Evolutionary conservation across 257 asterid species (phyloP).

Genomic region (Salvia rosmarinus): DNA sequence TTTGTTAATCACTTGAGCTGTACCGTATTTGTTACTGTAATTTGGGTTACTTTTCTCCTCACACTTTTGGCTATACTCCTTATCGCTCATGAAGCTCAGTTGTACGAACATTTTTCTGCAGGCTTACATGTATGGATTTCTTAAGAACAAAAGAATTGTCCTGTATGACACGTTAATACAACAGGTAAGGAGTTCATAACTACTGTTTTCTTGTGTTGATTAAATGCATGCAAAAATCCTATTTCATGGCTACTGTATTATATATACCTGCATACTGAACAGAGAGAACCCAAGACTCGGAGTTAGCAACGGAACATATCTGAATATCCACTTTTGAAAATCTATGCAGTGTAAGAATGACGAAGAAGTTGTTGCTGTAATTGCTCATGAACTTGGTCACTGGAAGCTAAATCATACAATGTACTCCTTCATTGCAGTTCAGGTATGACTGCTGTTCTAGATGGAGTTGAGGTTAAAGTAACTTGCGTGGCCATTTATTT

Average conservation of each 20-base stretch:
- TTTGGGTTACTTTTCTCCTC: slow-evolving; percentile 20
- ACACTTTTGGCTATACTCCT: slow-evolving; percentile 13
- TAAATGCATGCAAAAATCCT: not conserved
- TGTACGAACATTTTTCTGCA: slow-evolving; percentile 40
- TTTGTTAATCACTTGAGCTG: slow-evolving; percentile 16
- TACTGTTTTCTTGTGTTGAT: slow-evolving; percentile 12
- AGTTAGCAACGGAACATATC: not conserved
- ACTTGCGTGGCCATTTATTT: slow-evolving; percentile 13
- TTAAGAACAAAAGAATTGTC: slow-evolving; percentile 91
- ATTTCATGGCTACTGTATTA: not conserved
- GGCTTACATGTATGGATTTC: slow-evolving; percentile 99
- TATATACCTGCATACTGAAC: not conserved
- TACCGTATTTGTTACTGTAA: not conserved
- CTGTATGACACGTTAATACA: slow-evolving; percentile 95
- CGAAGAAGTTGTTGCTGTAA: slow-evolving; percentile 97
- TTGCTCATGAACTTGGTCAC: slow-evolving; percentile 98
- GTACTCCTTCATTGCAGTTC: slow-evolving; percentile 89
- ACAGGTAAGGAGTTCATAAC: slow-evolving; percentile 62
- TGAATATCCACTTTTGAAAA: slow-evolving; percentile 18
- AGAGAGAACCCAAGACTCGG: not conserved
- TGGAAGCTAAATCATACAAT: slow-evolving; percentile 96
- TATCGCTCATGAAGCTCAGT: slow-evolving; percentile 20
- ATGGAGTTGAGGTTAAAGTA: slow-evolving; percentile 1
- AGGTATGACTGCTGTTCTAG: slow-evolving; percentile 58
- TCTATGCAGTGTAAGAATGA: slow-evolving; percentile 83